phyloP scores from a whole-genome alignment of 139 green algal species.

The Closterium sp. region DNA sequence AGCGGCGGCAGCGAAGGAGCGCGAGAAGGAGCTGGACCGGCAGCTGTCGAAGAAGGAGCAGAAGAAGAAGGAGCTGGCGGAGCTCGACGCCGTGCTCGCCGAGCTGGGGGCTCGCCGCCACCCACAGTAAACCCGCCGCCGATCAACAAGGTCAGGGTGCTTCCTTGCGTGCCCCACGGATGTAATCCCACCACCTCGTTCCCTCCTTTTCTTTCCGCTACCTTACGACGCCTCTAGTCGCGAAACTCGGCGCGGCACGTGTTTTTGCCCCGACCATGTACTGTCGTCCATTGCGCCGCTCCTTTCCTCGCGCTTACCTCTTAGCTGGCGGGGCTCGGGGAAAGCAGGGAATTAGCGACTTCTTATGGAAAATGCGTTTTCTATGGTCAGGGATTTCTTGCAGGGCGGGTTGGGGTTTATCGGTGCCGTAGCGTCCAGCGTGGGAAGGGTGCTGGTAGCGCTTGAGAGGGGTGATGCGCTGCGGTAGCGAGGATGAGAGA shows the following conservation, averaged over 20 bases:
- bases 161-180: not conserved
- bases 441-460: no score
- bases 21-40: conserved; percentile 17
- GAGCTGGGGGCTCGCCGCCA: conserved; percentile 10
- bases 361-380: not conserved
- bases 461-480: not conserved
- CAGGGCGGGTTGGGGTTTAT: not conserved
- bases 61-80: conserved; percentile 57
- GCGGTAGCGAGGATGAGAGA: not conserved
- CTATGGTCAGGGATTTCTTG: no score
- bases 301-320: not conserved
- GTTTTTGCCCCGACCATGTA: no score
- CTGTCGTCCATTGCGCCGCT: no score
- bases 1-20: not conserved
- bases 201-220: no score
- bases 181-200: not conserved
- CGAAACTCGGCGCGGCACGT: not conserved
- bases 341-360: not conserved
- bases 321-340: not conserved
- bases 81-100: conserved; percentile 53
- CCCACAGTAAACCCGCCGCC: not conserved
- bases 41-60: conserved; percentile 58
- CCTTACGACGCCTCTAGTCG: no score
- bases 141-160: not conserved
- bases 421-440: not conserved